Conservation (phyloP, 2,329 filamentous ascomycete species). For the Alternaria novae-zelandiae region DNA sequence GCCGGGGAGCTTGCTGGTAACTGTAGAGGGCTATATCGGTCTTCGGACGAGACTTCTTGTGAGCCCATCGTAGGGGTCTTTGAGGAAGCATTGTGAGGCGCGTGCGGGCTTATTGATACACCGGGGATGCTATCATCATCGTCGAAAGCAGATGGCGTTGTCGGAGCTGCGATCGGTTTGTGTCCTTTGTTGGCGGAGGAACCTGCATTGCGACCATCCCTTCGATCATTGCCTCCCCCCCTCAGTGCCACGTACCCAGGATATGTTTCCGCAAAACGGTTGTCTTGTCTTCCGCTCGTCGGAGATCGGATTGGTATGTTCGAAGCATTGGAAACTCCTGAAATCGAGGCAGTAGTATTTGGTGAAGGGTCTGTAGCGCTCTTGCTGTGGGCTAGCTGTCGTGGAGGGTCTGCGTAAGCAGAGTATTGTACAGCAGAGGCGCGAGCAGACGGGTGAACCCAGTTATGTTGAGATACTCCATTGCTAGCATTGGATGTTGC, state of each 20-base stretch:
- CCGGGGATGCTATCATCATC: too few species aligned
- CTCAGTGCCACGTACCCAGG: not conserved
- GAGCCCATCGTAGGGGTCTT: too few species aligned
- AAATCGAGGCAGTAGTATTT: rapidly evolving
- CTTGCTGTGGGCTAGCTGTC: not conserved
- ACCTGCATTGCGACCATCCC: not conserved
- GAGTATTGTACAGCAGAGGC: too few species aligned
- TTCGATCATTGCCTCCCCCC: not conserved
- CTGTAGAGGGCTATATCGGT: not conserved
- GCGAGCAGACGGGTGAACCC: not conserved
- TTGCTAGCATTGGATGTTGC: not conserved
- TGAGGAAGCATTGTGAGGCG: not conserved
- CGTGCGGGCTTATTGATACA: not conserved
- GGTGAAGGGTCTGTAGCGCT: not conserved
- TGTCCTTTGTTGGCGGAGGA: not conserved
- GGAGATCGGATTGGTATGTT: not conserved
- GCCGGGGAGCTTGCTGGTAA: not conserved
- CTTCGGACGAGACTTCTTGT: too few species aligned
- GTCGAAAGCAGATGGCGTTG: not conserved
- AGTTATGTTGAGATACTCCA: not conserved
- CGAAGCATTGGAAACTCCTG: not conserved
- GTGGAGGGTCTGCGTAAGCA: not conserved
- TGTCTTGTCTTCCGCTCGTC: not conserved
- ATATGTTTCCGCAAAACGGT: not conserved
- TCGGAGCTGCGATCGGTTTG: not conserved